Base-by-base conservation (phyloP, 352 stramenopile species). In the Phytophthora palmivora region DNA sequence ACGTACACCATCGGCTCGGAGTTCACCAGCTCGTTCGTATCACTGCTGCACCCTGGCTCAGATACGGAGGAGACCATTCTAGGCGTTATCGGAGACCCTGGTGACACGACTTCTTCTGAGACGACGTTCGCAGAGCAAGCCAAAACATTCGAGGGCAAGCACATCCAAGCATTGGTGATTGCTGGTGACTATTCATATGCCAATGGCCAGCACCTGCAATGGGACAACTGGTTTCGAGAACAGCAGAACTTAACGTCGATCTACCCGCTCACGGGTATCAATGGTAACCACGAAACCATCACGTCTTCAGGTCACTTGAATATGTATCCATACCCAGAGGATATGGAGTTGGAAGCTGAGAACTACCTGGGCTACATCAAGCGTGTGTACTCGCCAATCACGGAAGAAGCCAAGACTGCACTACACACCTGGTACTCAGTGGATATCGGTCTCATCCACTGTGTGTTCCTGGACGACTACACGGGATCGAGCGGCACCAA, bases 231-330 rank as follows among this genome's bases (percentile, higher is more conserved):
- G 69, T 83, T 84, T 49, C 59, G 52, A 8, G 50, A 90, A 55
- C 78, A 84, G 52, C 68, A 81, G 52, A 74, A 79, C 38, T 54
- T 87, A 3, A 73, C 78, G 18, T 75, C 69, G 11, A 56, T 70
- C 33, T 68, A 90, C 28, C 77, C 78, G 0, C 67, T 72, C 22
- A 73, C 79, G 32, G 77, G 74, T 11, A 78, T 78, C 43, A 78
- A 87, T 42, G 84, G 84, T 24, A 91, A 92, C 62, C 84, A 92
- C 71, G 84, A 92, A 62, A 82, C 81, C 28, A 72, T 73, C 46
- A 58, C 62, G 57, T 70, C 69, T 10, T 61, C 56, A 2, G 71
- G 63, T 6, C 84, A 88, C 52, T 67, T 77, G 36, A 77, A 75
- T 39, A 54, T 75, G 48, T 33, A 62, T 6, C 74, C 75, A 36